Percentiles rank a stretch among this genome's conserved stretches.
phyloP scores from a whole-genome alignment of 2,329 filamentous ascomycete species.

The Trichophyton simii region DNA sequence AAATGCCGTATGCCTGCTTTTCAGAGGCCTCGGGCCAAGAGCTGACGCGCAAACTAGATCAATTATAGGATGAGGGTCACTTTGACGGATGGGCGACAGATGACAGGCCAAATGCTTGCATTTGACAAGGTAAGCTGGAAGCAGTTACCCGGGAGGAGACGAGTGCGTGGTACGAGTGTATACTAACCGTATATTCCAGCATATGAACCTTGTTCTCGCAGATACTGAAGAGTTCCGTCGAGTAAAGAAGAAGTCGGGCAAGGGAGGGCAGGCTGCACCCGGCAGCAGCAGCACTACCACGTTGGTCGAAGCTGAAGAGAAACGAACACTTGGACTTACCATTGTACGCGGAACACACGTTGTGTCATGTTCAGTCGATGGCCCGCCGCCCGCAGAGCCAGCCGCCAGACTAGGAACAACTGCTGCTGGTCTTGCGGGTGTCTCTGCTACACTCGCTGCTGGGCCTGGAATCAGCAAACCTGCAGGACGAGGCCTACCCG shows the following conservation, averaged over 20 bases:
- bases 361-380: conserved; percentile 88
- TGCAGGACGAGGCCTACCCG: conserved; percentile 70
- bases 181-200: conserved; percentile 39
- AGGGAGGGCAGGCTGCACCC: conserved; percentile 39
- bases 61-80: conserved; percentile 99
- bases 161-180: not conserved
- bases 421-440: conserved; percentile 48
- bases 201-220: conserved; percentile 98
- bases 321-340: conserved; percentile 87
- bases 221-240: conserved; percentile 97
- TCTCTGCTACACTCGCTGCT: conserved; percentile 57
- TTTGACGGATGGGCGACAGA: conserved; percentile 85
- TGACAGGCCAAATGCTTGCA: conserved; percentile 95
- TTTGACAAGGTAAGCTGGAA: conserved; percentile 69
- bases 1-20: not conserved
- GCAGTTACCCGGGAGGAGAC: not conserved
- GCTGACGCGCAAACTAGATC: conserved; percentile 49
- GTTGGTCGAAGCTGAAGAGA: conserved; percentile 82
- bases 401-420: conserved; percentile 74
- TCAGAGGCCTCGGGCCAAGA: not conserved
- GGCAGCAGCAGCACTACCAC: conserved; percentile 43
- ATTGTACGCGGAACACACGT: conserved; percentile 93
- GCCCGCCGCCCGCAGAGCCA: conserved; percentile 86
- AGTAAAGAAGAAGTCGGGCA: conserved; percentile 71
- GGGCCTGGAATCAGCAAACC: conserved; percentile 85